Evolutionary conservation across 1,284 basidiomycete genomes (phyloP).

Genomic region (Cutaneotrichosporon curvatum): DNA sequence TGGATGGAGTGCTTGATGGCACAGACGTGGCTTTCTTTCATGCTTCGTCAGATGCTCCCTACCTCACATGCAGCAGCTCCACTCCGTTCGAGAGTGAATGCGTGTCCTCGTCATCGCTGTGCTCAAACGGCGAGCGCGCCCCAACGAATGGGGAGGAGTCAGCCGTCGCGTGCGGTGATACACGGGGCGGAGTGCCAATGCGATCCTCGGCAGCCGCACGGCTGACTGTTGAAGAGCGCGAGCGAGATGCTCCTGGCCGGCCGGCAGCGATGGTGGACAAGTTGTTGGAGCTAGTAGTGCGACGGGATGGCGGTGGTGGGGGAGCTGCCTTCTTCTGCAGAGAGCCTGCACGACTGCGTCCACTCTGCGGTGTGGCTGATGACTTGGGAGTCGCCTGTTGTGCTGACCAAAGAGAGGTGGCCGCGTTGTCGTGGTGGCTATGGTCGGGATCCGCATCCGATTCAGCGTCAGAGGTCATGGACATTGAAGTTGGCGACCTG

Average conservation of each 20-base stretch:
- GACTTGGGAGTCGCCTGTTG: too few species aligned
- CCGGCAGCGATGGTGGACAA: neutral
- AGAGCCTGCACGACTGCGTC: too few species aligned
- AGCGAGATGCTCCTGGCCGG: neutral
- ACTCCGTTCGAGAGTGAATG: too few species aligned
- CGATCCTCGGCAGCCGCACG: conserved; percentile 16
- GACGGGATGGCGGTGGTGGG: conserved; percentile 49
- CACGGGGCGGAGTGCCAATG: neutral
- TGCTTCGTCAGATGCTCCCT: too few species aligned
- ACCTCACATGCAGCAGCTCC: too few species aligned
- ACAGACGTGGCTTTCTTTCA: too few species aligned
- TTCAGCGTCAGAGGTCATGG: conserved; percentile 20
- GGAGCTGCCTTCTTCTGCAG: conserved; percentile 44
- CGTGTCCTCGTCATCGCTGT: conserved; percentile 7
- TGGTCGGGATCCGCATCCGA: conserved; percentile 23
- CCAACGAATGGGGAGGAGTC: conserved; percentile 29
- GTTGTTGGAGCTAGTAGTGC: conserved; percentile 27
- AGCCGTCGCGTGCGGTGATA: neutral
- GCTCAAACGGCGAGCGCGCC: conserved; percentile 11
- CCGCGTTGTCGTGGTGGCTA: conserved; percentile 8
- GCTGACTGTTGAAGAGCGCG: conserved; percentile 4
- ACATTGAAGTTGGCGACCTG: too few species aligned
- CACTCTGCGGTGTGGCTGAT: too few species aligned
- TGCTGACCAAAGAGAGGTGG: conserved; percentile 3
- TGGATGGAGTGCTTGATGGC: too few species aligned